A percentile compares a stretch with the other conserved stretches of the same genome.
Conservation (phyloP, 257 asterid species). For the Fraxinus excelsior region DNA sequence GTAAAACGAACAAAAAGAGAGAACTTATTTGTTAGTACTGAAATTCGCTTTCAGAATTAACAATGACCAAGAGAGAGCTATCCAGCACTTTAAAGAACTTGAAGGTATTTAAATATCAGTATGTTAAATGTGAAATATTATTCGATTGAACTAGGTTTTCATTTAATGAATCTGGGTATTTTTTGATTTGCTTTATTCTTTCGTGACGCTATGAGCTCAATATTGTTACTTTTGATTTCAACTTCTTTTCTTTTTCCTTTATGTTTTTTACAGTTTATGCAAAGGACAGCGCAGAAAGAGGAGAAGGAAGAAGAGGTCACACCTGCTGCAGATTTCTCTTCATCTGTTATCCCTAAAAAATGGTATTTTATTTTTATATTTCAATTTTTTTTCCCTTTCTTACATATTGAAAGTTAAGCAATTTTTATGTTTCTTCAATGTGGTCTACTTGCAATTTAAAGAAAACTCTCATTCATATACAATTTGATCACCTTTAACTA, state of each 20-base stretch:
- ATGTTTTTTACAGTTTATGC: conserved; percentile 72
- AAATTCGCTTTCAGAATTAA: background rate
- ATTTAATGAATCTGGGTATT: conserved; percentile 14
- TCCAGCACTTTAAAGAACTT: conserved; percentile 81
- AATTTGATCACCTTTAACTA: background rate
- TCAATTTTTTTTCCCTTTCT: background rate
- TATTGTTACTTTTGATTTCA: conserved; percentile 6
- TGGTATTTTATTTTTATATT: conserved; percentile 46
- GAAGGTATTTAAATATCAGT: conserved; percentile 47
- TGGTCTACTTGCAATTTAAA: too few relatives aligned
- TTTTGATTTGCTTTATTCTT: background rate
- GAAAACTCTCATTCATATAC: too few relatives aligned
- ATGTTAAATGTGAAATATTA: background rate
- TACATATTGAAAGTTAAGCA: background rate
- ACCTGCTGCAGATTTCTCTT: conserved; percentile 55
- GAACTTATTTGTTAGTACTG: background rate
- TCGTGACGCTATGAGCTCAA: conserved; percentile 11
- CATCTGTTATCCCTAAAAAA: conserved; percentile 46
- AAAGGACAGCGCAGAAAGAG: conserved; percentile 72
- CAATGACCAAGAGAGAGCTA: conserved; percentile 85
- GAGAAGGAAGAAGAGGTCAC: conserved; percentile 50
- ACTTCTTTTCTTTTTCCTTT: background rate
- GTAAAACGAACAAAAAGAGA: background rate
- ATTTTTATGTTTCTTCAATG: background rate
- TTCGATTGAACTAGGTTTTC: background rate